Base-by-base conservation (phyloP, 345 rosid genomes). In the Arabis alpina region DNA sequence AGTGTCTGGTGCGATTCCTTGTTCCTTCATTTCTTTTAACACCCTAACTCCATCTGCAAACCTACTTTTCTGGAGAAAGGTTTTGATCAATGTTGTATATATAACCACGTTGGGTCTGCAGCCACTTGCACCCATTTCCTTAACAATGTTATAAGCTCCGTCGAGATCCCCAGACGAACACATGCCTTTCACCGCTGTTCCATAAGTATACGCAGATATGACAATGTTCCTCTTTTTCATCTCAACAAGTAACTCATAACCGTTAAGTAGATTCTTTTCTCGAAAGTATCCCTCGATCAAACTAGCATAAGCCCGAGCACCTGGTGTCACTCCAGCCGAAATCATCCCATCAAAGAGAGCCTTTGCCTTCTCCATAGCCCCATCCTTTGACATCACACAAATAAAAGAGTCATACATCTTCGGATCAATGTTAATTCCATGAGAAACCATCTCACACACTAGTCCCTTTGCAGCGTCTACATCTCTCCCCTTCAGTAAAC, bases 321-420 rank as follows among this genome's bases (percentile, higher is more conserved):
- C 87, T 58, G 98, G 98, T 65, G 61, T 54, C 41, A 75, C 61
- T 25, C 88, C 96, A 11, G 32, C 49, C 1, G 14, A 25, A 9
- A 69, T 77, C 97, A 88, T 93, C 87, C 92, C 96, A 64, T 78
- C 50, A 3, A 87, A 75, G 51, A 93, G 73, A 66, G 79, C 76
- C 60, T 54, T 64, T 15, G 93, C 96, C 82, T 80, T 88, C 75
- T 81, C 88, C 84, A 87, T 65, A 30, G 86, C 79, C 42, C 93
- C 89, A 71, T 72, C 77, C 80, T 80, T 87, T 57, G 86, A 84
- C 71, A 83, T 73, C 52, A 84, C 86, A 50, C 56, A 60, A 8
- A 90, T 45, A 63, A 84, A 86, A 12, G 55, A 72, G 73, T 84
- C 87, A 68, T 83, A 93, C 2, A 83, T 78, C 53, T 74, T 67